Percentiles rank a stretch among this genome's conserved stretches.
These are phyloP conservation scores for Blastomyces silverae DNA, from an alignment of 2,329 filamentous ascomycete species.

Conservation along the genomic window DNA sequence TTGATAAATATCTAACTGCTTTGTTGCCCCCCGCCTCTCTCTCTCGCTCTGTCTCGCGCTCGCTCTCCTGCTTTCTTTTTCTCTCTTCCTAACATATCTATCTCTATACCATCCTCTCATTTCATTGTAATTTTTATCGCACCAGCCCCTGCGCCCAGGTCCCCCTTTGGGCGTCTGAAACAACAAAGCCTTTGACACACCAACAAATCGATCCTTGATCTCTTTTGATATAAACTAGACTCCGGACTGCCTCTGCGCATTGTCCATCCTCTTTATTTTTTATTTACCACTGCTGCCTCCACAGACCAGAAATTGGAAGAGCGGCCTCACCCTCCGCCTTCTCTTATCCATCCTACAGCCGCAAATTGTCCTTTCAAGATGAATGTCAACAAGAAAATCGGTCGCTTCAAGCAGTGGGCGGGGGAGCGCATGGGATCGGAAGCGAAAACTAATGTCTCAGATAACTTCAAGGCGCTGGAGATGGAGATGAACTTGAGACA, in stretches of 20 bases:
- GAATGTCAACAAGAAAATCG: conserved; percentile 79
- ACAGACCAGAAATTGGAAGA: neutral
- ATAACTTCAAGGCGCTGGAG: conserved; percentile 87
- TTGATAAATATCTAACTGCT: neutral
- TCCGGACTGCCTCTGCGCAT: neutral
- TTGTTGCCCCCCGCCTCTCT: neutral
- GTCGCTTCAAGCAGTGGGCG: conserved; percentile 95
- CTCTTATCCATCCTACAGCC: neutral
- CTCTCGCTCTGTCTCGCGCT: neutral
- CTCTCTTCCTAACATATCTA: neutral
- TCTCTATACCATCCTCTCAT: neutral
- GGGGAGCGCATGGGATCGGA: conserved; percentile 94
- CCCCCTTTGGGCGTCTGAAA: neutral
- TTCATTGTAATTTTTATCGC: neutral
- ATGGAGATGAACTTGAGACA: conserved; percentile 83
- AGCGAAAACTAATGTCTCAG: conserved; percentile 74
- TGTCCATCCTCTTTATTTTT: neutral
- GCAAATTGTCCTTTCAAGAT: conserved; percentile 31
- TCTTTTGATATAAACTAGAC: neutral
- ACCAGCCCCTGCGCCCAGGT: neutral
- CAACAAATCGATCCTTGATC: neutral
- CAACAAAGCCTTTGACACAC: conserved; percentile 1
- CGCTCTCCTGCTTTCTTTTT: neutral
- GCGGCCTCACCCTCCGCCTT: neutral
- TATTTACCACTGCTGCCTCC: neutral